Base-by-base conservation (phyloP, 1,284 basidiomycete species). In the Microbotryomycetes sp. region DNA sequence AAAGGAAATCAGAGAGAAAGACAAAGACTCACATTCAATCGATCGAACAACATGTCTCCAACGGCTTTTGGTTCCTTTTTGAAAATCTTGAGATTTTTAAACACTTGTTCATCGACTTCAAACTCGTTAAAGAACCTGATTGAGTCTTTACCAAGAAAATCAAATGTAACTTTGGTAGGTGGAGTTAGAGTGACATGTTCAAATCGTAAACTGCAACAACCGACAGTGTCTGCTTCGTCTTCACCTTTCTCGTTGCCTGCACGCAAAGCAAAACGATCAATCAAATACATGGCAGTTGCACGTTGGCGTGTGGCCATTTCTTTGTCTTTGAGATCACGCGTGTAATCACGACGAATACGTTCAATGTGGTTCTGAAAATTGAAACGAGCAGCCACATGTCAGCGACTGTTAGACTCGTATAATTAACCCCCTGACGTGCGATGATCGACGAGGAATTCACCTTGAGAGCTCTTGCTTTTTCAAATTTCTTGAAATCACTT, bases 201-300 rank as follows among this genome's bases (percentile, higher is more conserved):
- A 76, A 87, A 92, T 26, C 92, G 89, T 55, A 97, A 78, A 16
- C 92, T 96, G 76, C 92, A 97, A 78, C 93, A 97, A 75, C 92
- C 92, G 60, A 97, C 91, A 0, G 92, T 97, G 75, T 97, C 92
- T 1, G 92, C 92, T 77, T 97, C 92, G 68, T 97, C 92, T 72
- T 96, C 93, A 51, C 92, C 92, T 77, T 97, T 97, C 78, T 97
- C 93, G 77, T 97, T 97, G 73, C 92, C 92, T 52, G 92, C 92
- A 81, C 92, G 89, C 74, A 97, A 86, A 26, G 92, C 93, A 29
- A 96, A 82, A 71, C 84, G 84, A 78, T 97, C 92, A 72, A 97
- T 97, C 78, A 97, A 91, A 77, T 97, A 97, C 84, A 97, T 89
- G 14, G 92, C 88, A 0, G 92, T 97, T 7, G 92, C 93, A 42